Conservation (phyloP, 2,329 filamentous ascomycete genomes). For the Neofusicoccum parvum region DNA sequence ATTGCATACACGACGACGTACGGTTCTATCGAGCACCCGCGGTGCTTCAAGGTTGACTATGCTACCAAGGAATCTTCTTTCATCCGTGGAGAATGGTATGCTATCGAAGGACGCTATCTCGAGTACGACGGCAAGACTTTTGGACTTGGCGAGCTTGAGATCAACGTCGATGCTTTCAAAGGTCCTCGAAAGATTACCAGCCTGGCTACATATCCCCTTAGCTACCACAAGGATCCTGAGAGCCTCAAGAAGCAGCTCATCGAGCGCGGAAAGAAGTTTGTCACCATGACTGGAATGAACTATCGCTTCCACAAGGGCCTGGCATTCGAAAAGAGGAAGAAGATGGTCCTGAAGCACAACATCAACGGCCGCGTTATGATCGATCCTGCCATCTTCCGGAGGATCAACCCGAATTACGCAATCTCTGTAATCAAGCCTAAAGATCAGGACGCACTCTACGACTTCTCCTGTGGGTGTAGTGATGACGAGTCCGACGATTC, state of each 20-base stretch:
- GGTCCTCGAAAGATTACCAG: constrained; percentile 81
- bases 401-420: constrained; percentile 83
- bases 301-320: constrained; percentile 83
- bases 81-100: constrained; percentile 74
- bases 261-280: constrained; percentile 82
- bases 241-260: constrained; percentile 68
- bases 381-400: constrained; percentile 77
- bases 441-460: constrained; percentile 53
- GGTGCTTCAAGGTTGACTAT: constrained; percentile 79
- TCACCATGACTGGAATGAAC: constrained; percentile 76
- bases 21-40: constrained; percentile 72
- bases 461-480: constrained; percentile 56
- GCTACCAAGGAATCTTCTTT: constrained; percentile 70
- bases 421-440: constrained; percentile 74
- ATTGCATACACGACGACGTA: constrained; percentile 78
- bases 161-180: constrained; percentile 74
- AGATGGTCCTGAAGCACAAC: constrained; percentile 73
- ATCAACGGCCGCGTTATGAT: constrained; percentile 89
- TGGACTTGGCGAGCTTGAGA: constrained; percentile 70
- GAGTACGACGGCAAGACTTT: constrained; percentile 89
- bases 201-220: constrained; percentile 73
- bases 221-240: constrained; percentile 75
- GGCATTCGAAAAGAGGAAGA: constrained; percentile 82
- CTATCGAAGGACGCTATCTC: constrained; percentile 75
- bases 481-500: constrained; percentile 56